Evolutionary conservation across 1,284 basidiomycete genomes (phyloP).

Genomic region (Serendipita sp.): DNA sequence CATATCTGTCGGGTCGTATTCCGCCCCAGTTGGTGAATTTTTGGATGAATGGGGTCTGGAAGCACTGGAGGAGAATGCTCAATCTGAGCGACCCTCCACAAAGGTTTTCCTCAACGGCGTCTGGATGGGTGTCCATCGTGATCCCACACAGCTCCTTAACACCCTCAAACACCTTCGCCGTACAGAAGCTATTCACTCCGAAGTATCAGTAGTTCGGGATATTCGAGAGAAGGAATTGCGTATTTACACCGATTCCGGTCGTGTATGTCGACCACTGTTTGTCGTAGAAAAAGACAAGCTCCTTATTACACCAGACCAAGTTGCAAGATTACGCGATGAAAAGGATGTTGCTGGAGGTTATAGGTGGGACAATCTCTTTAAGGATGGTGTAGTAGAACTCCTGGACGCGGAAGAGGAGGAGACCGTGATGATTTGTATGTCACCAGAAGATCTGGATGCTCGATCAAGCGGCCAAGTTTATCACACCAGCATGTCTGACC

Average conservation of each 20-base stretch:
- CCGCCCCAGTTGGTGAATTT: slow-evolving; percentile 95
- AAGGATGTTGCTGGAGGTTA: slow-evolving; percentile 34
- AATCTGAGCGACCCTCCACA: slow-evolving; percentile 70
- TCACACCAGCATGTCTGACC: slow-evolving; percentile 60
- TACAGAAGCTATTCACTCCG: slow-evolving; percentile 90
- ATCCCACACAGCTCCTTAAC: slow-evolving; percentile 82
- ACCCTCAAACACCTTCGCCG: slow-evolving; percentile 86
- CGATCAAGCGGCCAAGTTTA: slow-evolving; percentile 46
- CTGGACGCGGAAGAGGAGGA: slow-evolving; percentile 99
- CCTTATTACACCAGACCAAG: slow-evolving; percentile 50
- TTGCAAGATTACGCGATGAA: slow-evolving; percentile 35
- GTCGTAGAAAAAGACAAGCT: slow-evolving; percentile 87
- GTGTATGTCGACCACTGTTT: slow-evolving; percentile 92
- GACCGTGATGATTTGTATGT: slow-evolving; percentile 99
- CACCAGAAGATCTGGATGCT: slow-evolving; percentile 86
- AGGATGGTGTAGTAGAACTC: slow-evolving; percentile 83
- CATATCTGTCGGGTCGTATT: slow-evolving; percentile 94
- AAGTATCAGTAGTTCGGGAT: slow-evolving; percentile 94
- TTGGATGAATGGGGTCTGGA: slow-evolving; percentile 97
- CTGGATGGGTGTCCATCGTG: slow-evolving; percentile 99
- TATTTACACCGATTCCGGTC: slow-evolving; percentile 91
- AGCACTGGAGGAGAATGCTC: slow-evolving; percentile 79
- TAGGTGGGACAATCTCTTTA: slow-evolving; percentile 78
- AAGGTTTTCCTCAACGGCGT: slow-evolving; percentile 99
- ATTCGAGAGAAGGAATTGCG: slow-evolving; percentile 91